A percentile compares a stretch with the other conserved stretches of the same genome.
Conservation (phyloP, 2,329 filamentous ascomycete species). For the Pyricularia grisea region DNA sequence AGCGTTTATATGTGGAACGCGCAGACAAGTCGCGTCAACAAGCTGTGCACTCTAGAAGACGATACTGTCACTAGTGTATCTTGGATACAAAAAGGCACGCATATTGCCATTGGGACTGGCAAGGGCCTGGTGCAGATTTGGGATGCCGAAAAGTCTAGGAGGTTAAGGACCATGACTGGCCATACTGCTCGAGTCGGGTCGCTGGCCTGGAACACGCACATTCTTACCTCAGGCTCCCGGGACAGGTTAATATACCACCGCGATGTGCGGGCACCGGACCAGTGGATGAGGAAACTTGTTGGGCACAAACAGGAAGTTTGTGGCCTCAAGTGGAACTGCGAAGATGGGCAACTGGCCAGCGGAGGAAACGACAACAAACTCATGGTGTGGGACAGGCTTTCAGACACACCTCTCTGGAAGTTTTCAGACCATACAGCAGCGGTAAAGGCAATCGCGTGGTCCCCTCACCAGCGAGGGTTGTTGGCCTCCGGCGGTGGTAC, state of each 20-base stretch:
- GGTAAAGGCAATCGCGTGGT: constrained; percentile 97
- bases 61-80: constrained; percentile 95
- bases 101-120: constrained; percentile 88
- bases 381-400: constrained; percentile 96
- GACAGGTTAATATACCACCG: constrained; percentile 93
- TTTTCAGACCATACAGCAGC: constrained; percentile 93
- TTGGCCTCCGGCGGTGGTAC: constrained; percentile 95
- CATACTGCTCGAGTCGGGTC: constrained; percentile 90
- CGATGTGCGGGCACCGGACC: constrained; percentile 85
- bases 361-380: constrained; percentile 98
- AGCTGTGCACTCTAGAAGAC: constrained; percentile 78
- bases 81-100: constrained; percentile 96
- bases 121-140: constrained; percentile 96
- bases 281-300: constrained; percentile 77
- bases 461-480: constrained; percentile 85
- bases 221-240: constrained; percentile 87
- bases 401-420: constrained; percentile 85
- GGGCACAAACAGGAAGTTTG: constrained; percentile 99
- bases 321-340: constrained; percentile 92
- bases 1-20: constrained; percentile 99
- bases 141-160: constrained; percentile 81
- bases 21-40: constrained; percentile 80
- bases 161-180: constrained; percentile 91
- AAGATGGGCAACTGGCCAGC: constrained; percentile 88
- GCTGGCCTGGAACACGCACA: constrained; percentile 95